Conservation (phyloP, 176 grass and related monocot species). For the Carex myosuroides region DNA sequence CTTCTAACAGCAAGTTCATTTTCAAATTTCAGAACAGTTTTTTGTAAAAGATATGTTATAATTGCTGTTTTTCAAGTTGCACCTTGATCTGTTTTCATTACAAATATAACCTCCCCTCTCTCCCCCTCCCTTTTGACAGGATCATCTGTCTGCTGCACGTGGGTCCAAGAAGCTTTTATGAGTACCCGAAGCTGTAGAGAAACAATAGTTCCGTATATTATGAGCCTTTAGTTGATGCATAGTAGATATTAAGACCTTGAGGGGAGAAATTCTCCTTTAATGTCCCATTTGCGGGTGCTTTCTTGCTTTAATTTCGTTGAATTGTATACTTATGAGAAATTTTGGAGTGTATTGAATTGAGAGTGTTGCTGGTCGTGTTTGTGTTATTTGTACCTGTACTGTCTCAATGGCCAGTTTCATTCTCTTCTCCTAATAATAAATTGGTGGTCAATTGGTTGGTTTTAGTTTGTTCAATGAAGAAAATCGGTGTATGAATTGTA, state of each 20-base stretch:
- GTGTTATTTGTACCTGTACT: slow-evolving; percentile 10
- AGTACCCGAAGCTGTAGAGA: neutral
- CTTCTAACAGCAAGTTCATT: neutral
- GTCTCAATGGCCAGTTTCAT: neutral
- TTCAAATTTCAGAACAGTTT: neutral
- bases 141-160: slow-evolving; percentile 84
- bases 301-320: slow-evolving; percentile 16
- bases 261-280: neutral
- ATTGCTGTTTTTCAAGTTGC: neutral
- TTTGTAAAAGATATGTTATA: neutral
- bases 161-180: slow-evolving; percentile 44
- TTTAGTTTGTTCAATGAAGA: slow-evolving; percentile 8
- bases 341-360: slow-evolving; percentile 18
- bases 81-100: neutral
- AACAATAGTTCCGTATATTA: neutral
- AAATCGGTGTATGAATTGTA: neutral
- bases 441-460: neutral
- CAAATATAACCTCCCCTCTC: neutral
- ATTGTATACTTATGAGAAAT: slow-evolving; percentile 7
- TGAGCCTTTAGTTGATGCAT: slow-evolving; percentile 12
- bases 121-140: slow-evolving; percentile 28
- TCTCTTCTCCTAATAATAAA: slow-evolving; percentile 26
- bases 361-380: slow-evolving; percentile 24
- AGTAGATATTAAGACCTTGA: neutral
- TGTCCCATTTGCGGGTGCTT: slow-evolving; percentile 9